Percentiles rank a stretch among this genome's conserved stretches.
These are phyloP conservation scores for Penicillium sp. DNA, from an alignment of 2,329 filamentous ascomycete species.

Conservation along the genomic window DNA sequence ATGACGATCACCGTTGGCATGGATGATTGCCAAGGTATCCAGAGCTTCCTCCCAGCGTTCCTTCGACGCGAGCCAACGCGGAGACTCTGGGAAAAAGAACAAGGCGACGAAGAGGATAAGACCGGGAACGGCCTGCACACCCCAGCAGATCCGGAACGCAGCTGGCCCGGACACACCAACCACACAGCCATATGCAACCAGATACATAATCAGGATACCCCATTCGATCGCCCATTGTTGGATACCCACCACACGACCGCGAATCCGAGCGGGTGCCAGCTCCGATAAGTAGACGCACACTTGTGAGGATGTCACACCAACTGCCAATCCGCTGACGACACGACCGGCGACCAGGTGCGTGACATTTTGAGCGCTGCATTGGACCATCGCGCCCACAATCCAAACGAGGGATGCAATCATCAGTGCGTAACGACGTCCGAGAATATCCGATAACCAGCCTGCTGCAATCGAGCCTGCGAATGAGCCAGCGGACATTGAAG, in stretches of 20 bases:
- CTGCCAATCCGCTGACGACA: slow-evolving; percentile 31
- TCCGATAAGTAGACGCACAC: slow-evolving; percentile 49
- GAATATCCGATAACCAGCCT: slow-evolving; percentile 26
- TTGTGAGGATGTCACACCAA: slow-evolving; percentile 48
- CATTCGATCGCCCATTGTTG: slow-evolving; percentile 50
- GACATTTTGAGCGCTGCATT: slow-evolving; percentile 30
- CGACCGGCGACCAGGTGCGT: slow-evolving; percentile 28
- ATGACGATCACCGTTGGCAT: slow-evolving; percentile 57
- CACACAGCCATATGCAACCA: slow-evolving; percentile 44
- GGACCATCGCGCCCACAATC: slow-evolving; percentile 30
- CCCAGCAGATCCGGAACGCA: slow-evolving; percentile 64
- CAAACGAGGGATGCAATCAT: slow-evolving; percentile 29
- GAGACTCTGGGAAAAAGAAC: slow-evolving; percentile 62
- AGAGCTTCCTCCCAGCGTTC: slow-evolving; percentile 59
- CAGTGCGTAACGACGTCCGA: slow-evolving; percentile 26
- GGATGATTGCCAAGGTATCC: slow-evolving; percentile 58
- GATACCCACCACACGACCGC: slow-evolving; percentile 46
- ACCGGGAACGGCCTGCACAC: slow-evolving; percentile 62
- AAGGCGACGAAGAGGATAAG: slow-evolving; percentile 57
- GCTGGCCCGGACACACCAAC: slow-evolving; percentile 40
- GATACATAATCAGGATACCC: slow-evolving; percentile 48
- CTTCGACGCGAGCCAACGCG: slow-evolving; percentile 62
- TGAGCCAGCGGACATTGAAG: slow-evolving; percentile 50
- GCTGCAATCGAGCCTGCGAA: slow-evolving; percentile 24
- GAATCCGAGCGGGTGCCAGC: slow-evolving; percentile 44